These are phyloP conservation scores for Rhodomyrtus psidioides DNA, from an alignment of 441 rosid genomes.

Conservation along the genomic window DNA sequence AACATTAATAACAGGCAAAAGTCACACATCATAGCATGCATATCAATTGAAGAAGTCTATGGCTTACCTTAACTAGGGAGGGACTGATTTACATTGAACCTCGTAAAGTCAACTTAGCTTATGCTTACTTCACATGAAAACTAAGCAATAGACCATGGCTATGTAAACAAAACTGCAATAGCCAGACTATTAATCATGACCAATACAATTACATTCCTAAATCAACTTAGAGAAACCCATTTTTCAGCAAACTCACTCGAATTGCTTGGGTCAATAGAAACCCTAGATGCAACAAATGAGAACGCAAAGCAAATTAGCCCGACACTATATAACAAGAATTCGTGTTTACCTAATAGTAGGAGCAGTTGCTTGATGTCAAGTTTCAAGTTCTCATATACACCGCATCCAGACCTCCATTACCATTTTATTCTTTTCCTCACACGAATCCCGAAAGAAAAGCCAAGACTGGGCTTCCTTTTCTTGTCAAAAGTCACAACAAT, in stretches of 20 bases:
- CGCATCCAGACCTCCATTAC: conserved; percentile 13
- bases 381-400: conserved; percentile 14
- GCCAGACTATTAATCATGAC: not conserved
- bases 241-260: not conserved
- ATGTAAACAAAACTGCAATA: not conserved
- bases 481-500: not conserved
- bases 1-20: not conserved
- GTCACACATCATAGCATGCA: not conserved
- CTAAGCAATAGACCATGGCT: not conserved
- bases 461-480: not conserved
- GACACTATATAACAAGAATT: not conserved
- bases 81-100: not conserved
- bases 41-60: not conserved
- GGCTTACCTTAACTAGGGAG: not conserved
- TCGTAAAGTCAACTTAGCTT: not conserved
- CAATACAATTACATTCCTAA: not conserved
- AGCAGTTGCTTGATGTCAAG: not conserved
- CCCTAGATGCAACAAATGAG: not conserved
- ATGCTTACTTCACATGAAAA: not conserved
- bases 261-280: not conserved
- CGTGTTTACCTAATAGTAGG: conserved; percentile 10
- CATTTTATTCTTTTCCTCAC: not conserved
- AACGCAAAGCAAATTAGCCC: not conserved
- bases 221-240: not conserved
- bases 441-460: not conserved